phyloP scores from a whole-genome alignment of 345 rosid species.

The Rhodamnia argentea region DNA sequence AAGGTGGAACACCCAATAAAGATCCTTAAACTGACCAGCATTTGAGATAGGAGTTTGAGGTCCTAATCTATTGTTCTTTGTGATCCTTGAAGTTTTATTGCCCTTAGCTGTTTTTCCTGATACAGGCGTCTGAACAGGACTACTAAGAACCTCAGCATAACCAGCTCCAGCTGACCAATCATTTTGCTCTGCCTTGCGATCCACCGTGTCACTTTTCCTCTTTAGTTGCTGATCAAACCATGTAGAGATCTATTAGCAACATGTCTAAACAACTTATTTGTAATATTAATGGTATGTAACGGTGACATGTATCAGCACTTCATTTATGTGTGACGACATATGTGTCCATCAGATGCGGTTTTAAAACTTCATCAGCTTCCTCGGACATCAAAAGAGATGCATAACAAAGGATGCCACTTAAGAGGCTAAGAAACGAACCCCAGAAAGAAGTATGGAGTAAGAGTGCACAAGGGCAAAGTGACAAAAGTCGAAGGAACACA shows the following conservation, averaged over 20 bases:
- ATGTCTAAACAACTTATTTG: neutral
- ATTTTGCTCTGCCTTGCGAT: constrained; percentile 40
- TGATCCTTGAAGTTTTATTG: constrained; percentile 49
- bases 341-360: neutral
- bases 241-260: neutral
- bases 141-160: constrained; percentile 30
- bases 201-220: constrained; percentile 60
- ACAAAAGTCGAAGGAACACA: neutral
- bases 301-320: neutral
- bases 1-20: neutral
- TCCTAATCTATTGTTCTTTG: constrained; percentile 50
- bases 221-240: constrained; percentile 41
- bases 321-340: neutral
- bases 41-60: constrained; percentile 48
- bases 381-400: neutral
- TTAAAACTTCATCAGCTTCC: neutral
- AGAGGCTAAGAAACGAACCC: neutral
- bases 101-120: constrained; percentile 70
- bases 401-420: neutral
- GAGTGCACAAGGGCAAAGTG: neutral
- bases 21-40: constrained; percentile 38
- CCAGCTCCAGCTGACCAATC: constrained; percentile 43
- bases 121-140: constrained; percentile 62
- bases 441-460: neutral
- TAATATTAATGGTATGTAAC: neutral